Evolutionary conservation across 352 stramenopile species (phyloP).

Genomic region (Halophytophthora batemanensis): DNA sequence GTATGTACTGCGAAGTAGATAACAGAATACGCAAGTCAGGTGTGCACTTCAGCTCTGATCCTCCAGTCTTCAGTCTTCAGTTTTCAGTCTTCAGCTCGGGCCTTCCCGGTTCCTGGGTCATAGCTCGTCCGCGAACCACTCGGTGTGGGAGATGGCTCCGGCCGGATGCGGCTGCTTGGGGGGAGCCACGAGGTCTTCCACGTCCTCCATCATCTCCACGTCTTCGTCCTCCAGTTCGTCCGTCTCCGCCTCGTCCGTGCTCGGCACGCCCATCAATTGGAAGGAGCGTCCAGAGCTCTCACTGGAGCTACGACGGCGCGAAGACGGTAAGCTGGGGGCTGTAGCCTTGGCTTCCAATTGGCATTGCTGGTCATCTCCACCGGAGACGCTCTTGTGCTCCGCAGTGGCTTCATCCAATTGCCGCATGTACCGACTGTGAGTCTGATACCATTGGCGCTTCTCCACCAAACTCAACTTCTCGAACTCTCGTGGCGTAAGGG

Average conservation of each 20-base stretch:
- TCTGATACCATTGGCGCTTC: conserved; percentile 37
- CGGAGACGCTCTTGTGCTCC: conserved; percentile 10
- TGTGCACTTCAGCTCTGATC: too few species aligned
- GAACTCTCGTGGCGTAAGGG: conserved; percentile 42
- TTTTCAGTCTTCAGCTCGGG: conserved; percentile 16
- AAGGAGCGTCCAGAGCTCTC: conserved; percentile 33
- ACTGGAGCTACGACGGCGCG: conserved; percentile 21
- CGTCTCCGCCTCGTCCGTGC: conserved; percentile 27
- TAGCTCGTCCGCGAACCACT: conserved; percentile 52
- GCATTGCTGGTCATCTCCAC: conserved; percentile 1
- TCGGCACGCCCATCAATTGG: conserved; percentile 33
- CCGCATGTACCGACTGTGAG: conserved; percentile 26
- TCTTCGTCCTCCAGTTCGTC: conserved; percentile 26
- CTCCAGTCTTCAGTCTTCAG: conserved; percentile 23
- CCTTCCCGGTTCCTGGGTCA: too few species aligned
- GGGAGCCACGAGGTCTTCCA: conserved; percentile 16
- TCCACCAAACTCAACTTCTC: conserved; percentile 37
- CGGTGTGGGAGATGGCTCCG: conserved; percentile 37
- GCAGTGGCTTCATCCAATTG: conserved; percentile 18
- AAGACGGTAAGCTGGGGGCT: conserved; percentile 1
- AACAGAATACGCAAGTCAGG: too few species aligned
- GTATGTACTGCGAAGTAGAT: too few species aligned
- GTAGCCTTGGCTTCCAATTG: conserved; percentile 22
- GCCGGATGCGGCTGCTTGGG: conserved; percentile 31
- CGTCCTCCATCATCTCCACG: conserved; percentile 46